These are phyloP conservation scores for Solanum corneliomulleri DNA, from an alignment of 257 asterid genomes.

Conservation along the genomic window DNA sequence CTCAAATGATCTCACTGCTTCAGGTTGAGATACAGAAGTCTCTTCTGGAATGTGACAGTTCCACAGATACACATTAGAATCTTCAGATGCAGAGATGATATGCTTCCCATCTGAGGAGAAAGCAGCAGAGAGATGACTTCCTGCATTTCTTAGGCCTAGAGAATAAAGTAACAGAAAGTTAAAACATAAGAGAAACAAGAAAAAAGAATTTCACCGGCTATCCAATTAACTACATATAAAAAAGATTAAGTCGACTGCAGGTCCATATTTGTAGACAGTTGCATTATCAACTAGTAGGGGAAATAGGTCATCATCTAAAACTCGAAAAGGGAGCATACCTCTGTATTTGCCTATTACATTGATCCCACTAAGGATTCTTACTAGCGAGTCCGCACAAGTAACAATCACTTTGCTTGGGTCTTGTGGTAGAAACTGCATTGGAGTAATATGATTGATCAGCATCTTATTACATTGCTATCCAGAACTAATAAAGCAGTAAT, in stretches of 20 bases:
- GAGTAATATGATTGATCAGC: background rate
- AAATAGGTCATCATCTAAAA: background rate
- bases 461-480: background rate
- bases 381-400: conserved; percentile 68
- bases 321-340: conserved; percentile 27
- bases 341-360: conserved; percentile 59
- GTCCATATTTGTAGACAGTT: background rate
- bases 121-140: conserved; percentile 53
- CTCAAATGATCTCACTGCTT: conserved; percentile 45
- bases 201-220: background rate
- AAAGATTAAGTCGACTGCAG: background rate
- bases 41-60: conserved; percentile 21
- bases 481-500: background rate
- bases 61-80: conserved; percentile 68
- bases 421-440: conserved; percentile 65
- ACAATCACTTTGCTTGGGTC: conserved; percentile 70
- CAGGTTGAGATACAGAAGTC: conserved; percentile 23
- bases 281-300: background rate
- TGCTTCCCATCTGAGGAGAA: conserved; percentile 66
- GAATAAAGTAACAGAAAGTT: background rate
- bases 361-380: conserved; percentile 48
- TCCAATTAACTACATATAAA: background rate
- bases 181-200: background rate
- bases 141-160: conserved; percentile 57
- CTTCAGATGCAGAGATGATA: conserved; percentile 71